These are phyloP conservation scores for Periconia digitata DNA, from an alignment of 2,329 filamentous ascomycete species.

Conservation along the genomic window DNA sequence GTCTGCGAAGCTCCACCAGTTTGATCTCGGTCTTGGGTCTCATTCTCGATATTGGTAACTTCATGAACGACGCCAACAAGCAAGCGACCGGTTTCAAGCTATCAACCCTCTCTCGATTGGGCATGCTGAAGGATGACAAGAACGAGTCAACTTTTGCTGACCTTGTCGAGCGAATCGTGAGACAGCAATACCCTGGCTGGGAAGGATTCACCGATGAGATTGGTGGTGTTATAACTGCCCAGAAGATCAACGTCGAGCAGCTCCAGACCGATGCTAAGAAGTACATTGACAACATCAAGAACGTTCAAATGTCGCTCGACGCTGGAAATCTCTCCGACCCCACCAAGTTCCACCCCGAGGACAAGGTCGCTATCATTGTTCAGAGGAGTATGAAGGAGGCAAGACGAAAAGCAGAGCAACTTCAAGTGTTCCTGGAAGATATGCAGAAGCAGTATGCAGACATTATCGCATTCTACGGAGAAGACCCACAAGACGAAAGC, in stretches of 20 bases:
- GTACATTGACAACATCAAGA: slow-evolving; percentile 94
- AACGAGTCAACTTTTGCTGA: slow-evolving; percentile 96
- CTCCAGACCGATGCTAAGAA: slow-evolving; percentile 82
- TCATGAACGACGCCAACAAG: slow-evolving; percentile 99
- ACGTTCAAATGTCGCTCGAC: slow-evolving; percentile 89
- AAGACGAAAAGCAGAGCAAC: slow-evolving; percentile 90
- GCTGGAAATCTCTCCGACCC: slow-evolving; percentile 92
- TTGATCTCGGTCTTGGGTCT: slow-evolving; percentile 95
- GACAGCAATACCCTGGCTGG: slow-evolving; percentile 95
- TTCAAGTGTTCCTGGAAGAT: slow-evolving; percentile 89
- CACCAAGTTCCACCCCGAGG: slow-evolving; percentile 97
- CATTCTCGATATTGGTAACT: slow-evolving; percentile 97
- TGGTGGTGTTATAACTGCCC: slow-evolving; percentile 70
- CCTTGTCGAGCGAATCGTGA: slow-evolving; percentile 92
- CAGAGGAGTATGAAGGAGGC: slow-evolving; percentile 97
- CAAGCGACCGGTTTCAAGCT: slow-evolving; percentile 98
- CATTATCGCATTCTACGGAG: slow-evolving; percentile 95
- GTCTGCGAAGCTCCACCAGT: slow-evolving; percentile 84
- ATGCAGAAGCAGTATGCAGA: slow-evolving; percentile 91
- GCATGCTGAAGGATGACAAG: slow-evolving; percentile 99
- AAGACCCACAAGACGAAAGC: slow-evolving; percentile 88
- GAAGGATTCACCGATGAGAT: slow-evolving; percentile 88
- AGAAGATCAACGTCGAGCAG: slow-evolving; percentile 95
- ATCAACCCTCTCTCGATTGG: slow-evolving; percentile 85
- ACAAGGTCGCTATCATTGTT: slow-evolving; percentile 88